These are phyloP conservation scores for Cryptococcus sp. DNA, from an alignment of 1,284 basidiomycete species.

Conservation along the genomic window DNA sequence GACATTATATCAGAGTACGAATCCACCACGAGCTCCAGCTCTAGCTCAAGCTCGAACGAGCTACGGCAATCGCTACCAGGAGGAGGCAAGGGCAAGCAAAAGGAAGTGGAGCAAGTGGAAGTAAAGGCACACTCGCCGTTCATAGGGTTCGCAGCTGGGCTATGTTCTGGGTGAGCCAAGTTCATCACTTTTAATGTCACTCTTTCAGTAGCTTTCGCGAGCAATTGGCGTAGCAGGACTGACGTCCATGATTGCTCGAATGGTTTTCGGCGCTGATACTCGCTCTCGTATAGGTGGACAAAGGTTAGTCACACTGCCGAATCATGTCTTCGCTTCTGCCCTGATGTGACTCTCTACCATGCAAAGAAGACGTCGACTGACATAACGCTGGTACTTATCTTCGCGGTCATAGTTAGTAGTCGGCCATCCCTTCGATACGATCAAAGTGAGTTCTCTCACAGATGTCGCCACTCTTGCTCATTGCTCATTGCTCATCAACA, in stretches of 20 bases:
- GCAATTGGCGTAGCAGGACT: no score
- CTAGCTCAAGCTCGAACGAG: no score
- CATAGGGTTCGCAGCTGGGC: conserved; percentile 49
- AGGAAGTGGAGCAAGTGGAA: neutral
- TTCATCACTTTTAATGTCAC: neutral
- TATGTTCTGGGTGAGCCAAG: conserved; percentile 44
- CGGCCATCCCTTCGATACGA: conserved; percentile 52
- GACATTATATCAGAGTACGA: no score
- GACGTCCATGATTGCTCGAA: no score
- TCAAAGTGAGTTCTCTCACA: conserved; percentile 35
- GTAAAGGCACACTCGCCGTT: conserved; percentile 39
- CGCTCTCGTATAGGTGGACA: conserved; percentile 22
- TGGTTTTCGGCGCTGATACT: conserved; percentile 6
- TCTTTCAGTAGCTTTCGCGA: neutral
- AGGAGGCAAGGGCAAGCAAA: neutral
- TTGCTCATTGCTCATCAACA: neutral
- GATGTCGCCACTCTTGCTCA: no score
- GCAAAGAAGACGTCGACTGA: conserved; percentile 29
- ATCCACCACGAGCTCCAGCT: no score
- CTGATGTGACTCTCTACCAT: neutral
- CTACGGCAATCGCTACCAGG: no score
- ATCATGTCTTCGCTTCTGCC: neutral
- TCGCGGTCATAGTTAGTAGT: conserved; percentile 18
- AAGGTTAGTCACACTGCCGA: conserved; percentile 5
- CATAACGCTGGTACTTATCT: conserved; percentile 8